A percentile compares a stretch with the other conserved stretches of the same genome.
Conservation (phyloP, 2,329 filamentous ascomycete species). For the Rutstroemia sp. region DNA sequence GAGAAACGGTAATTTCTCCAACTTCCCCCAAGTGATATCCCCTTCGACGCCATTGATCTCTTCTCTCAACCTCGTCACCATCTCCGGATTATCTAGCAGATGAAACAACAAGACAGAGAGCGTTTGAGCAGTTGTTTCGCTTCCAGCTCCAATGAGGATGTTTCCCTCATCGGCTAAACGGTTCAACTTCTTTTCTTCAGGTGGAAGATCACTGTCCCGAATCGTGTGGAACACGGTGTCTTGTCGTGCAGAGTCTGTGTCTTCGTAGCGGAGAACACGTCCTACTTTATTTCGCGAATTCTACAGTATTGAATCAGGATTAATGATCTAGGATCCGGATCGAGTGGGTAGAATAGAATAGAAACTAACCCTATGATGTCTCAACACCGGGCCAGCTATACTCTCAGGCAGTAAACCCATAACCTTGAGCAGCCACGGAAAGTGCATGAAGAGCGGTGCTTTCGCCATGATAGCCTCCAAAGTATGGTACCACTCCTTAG, state of each 20-base stretch:
- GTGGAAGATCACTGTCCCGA: slow-evolving; percentile 24
- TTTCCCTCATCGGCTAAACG: slow-evolving; percentile 30
- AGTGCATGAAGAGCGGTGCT: neutral
- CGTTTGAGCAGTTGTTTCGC: slow-evolving; percentile 31
- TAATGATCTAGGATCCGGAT: slow-evolving; percentile 20
- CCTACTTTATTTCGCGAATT: slow-evolving; percentile 19
- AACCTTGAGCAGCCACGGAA: neutral
- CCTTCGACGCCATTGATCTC: slow-evolving; percentile 23
- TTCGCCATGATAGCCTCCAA: neutral
- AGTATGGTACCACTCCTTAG: slow-evolving; percentile 1
- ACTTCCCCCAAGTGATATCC: neutral
- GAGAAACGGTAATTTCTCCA: slow-evolving; percentile 1
- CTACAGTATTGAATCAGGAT: slow-evolving; percentile 27
- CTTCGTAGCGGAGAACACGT: neutral
- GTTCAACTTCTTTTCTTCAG: slow-evolving; percentile 28
- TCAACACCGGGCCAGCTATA: slow-evolving; percentile 7
- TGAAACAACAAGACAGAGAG: slow-evolving; percentile 32
- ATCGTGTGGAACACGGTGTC: slow-evolving; percentile 25
- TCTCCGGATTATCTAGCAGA: slow-evolving; percentile 30
- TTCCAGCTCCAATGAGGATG: slow-evolving; percentile 31
- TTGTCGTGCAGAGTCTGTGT: slow-evolving; percentile 3
- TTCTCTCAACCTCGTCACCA: slow-evolving; percentile 26
- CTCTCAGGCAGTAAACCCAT: neutral
- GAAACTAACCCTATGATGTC: slow-evolving; percentile 2
- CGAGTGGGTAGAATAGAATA: neutral